Base-by-base conservation (phyloP, 257 asterid genomes). In the Plantago major region DNA sequence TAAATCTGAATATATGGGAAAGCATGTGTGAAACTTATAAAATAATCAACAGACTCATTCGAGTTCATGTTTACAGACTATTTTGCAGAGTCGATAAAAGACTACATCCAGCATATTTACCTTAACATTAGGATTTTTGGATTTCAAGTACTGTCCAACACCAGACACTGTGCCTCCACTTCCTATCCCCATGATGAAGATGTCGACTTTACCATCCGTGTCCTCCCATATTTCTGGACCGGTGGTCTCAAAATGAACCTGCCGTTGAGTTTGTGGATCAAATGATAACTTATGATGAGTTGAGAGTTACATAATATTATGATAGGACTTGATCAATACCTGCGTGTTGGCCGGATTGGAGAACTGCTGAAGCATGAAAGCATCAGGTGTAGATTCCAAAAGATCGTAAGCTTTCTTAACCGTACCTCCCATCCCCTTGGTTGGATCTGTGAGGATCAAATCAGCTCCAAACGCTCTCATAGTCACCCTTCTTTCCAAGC, bases 181-280 rank as follows among this genome's bases (percentile, higher is more conserved):
- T 30, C 97, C 97, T 13, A 93, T 93, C 73, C 99, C 99, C 99
- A 89, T 87, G 3, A 93, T 64, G 63, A 87, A 93, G 28, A 93
- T 89, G 69, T 93, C 97, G 19, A 93, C 99, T 66, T 93, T 74
- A 22, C 99, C 99, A 64, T 79, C 73, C 10, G 97, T 83, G 58
- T 93, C 99, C 64, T 93, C 97, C 97, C 97, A 93, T 67, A 93
- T 93, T 74, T 93, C 99, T 28, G 99, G 99, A 11, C 99, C 99
- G 1, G 99, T 93, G 0, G 97, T 93, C 86, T 89, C 99, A 67
- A 82, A 93, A 77, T 93, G 99, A 28, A 77, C 84, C 96, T 91
- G 71, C 42, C 47, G 46, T 40, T 6, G 54, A 58, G 3, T 48
- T 63, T 14, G 0, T 3, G 0, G 13, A 28, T 19, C 28, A 46